These are phyloP conservation scores for Discostella stelligera DNA, from an alignment of 352 stramenopile species.

Conservation along the genomic window DNA sequence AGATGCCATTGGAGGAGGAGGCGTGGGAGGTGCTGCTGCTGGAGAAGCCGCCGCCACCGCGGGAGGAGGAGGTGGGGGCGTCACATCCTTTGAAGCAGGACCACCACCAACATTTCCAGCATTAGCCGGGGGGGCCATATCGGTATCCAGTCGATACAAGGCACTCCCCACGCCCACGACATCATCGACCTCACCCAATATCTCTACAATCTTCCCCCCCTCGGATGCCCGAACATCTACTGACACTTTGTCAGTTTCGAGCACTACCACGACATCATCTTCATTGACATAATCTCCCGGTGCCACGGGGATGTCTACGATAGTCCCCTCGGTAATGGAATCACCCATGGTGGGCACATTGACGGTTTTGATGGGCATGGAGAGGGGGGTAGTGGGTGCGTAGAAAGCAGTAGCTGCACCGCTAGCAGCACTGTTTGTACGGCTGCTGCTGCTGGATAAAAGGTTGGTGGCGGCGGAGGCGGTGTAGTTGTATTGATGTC, in stretches of 20 bases:
- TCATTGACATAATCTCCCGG: conserved; percentile 92
- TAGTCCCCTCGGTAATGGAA: conserved; percentile 97
- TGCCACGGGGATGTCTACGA: conserved; percentile 94
- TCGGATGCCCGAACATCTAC: conserved; percentile 86
- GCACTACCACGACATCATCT: conserved; percentile 94
- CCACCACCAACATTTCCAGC: conserved; percentile 53
- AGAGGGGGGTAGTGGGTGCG: neutral
- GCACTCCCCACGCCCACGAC: conserved; percentile 92
- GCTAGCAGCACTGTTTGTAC: neutral
- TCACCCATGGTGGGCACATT: conserved; percentile 84
- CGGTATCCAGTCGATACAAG: conserved; percentile 91
- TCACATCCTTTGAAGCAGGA: conserved; percentile 56
- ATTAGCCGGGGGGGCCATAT: conserved; percentile 62
- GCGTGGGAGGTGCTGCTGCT: conserved; percentile 41
- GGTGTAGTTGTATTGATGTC: neutral
- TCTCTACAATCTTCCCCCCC: conserved; percentile 88
- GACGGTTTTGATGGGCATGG: conserved; percentile 36
- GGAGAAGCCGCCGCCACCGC: conserved; percentile 71
- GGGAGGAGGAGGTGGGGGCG: conserved; percentile 17
- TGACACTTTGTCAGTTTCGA: conserved; percentile 98
- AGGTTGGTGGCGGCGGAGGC: neutral
- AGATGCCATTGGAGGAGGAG: conserved; percentile 32
- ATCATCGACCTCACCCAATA: conserved; percentile 92
- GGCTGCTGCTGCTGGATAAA: neutral
- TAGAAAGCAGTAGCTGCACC: neutral